These are phyloP conservation scores for Solanum arcanum DNA, from an alignment of 257 asterid species.

Conservation along the genomic window DNA sequence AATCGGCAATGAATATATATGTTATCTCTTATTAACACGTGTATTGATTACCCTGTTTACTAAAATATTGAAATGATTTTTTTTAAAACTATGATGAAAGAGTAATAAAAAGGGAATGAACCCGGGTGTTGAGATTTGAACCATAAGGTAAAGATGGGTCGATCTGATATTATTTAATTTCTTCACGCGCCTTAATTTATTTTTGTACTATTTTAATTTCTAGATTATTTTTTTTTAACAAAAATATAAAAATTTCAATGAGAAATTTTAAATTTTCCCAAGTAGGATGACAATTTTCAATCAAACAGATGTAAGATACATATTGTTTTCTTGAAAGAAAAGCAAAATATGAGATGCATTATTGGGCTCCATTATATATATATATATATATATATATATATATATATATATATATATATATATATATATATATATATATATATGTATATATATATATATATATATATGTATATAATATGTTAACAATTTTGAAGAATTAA, in stretches of 20 bases:
- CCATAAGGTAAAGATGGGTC: too few relatives aligned
- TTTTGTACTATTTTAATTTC: background rate
- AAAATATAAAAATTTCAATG: background rate
- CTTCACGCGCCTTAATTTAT: background rate
- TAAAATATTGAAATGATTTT: background rate
- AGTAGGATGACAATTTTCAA: background rate
- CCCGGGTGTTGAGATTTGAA: too few relatives aligned
- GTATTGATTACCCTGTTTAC: background rate
- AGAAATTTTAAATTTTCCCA: background rate
- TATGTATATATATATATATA: too few relatives aligned
- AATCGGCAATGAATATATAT: rapidly evolving
- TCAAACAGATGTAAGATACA: background rate
- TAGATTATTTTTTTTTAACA: background rate
- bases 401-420: too few relatives aligned
- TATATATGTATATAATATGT: background rate
- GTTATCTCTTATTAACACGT: background rate
- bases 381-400: too few relatives aligned
- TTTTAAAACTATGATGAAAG: background rate
- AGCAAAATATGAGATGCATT: background rate
- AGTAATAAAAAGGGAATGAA: too few relatives aligned
- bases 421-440: too few relatives aligned
- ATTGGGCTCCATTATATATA: background rate
- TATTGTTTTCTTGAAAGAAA: background rate
- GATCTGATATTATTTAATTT: too few relatives aligned
- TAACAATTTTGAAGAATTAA: background rate